phyloP scores from a whole-genome alignment of 495 filamentous ascomycete genomes.

The Neurospora hispaniola region DNA sequence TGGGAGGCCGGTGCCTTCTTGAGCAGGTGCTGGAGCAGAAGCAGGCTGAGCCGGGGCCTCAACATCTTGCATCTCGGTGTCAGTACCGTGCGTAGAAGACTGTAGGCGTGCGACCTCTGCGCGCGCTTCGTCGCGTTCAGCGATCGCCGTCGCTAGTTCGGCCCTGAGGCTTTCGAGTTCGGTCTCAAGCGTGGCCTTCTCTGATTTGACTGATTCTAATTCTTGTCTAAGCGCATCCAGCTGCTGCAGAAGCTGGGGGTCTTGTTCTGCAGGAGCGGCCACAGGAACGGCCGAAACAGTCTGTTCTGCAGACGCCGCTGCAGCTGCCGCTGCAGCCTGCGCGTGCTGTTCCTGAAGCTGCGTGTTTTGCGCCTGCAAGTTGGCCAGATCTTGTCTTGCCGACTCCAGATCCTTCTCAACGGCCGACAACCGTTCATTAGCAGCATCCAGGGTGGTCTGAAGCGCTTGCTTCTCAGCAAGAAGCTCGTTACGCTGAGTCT shows the following conservation, averaged over 20 bases:
- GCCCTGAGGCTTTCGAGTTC: conserved; percentile 36
- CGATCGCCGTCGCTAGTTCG: conserved; percentile 31
- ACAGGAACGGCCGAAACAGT: not conserved
- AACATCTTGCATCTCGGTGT: conserved; percentile 26
- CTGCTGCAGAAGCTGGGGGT: conserved; percentile 61
- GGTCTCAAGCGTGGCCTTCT: conserved; percentile 29
- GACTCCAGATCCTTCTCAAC: conserved; percentile 28
- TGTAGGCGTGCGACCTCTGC: conserved; percentile 28
- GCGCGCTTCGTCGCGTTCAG: conserved; percentile 38
- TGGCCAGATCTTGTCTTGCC: conserved; percentile 25
- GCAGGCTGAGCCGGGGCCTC: conserved; percentile 16
- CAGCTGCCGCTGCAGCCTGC: conserved; percentile 6
- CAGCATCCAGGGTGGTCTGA: conserved; percentile 22
- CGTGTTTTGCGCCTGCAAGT: conserved; percentile 25
- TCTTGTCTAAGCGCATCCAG: conserved; percentile 33
- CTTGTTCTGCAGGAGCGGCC: conserved; percentile 7
- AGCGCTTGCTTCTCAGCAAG: conserved; percentile 28
- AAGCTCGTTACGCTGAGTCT: conserved; percentile 31
- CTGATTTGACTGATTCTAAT: conserved; percentile 29
- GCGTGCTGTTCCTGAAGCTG: conserved; percentile 20
- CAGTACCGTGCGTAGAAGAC: conserved; percentile 22
- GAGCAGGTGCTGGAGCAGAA: conserved; percentile 4
- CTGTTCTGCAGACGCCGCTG: conserved; percentile 4
- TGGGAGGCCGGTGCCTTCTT: conserved; percentile 19
- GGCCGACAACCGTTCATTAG: conserved; percentile 22